Conservation (phyloP, 2,329 filamentous ascomycete genomes). For the Kalmusia sp. region DNA sequence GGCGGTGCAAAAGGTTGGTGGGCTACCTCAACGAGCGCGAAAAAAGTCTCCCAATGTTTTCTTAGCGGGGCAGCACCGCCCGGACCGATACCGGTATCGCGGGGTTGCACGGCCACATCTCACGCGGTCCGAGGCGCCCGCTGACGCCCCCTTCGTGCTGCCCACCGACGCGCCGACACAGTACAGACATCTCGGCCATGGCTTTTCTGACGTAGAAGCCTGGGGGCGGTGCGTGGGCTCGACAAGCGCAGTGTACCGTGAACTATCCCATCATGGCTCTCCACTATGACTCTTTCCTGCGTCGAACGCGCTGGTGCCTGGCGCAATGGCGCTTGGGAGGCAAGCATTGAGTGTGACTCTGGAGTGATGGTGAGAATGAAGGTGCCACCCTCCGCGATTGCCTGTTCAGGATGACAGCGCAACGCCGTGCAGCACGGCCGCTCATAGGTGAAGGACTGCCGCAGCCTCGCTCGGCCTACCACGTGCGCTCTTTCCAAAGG, state of each 20-base stretch:
- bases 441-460: not conserved
- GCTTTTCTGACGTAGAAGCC: no score
- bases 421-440: constrained; percentile 10
- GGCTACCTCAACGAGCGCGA: no score
- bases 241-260: no score
- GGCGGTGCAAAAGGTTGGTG: not conserved
- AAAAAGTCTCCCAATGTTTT: constrained; percentile 6
- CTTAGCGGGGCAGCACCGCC: constrained; percentile 1
- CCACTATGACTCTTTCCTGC: not conserved
- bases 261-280: not conserved
- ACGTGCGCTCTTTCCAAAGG: not conserved
- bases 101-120: constrained; percentile 3
- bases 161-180: no score
- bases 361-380: not conserved
- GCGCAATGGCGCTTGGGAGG: not conserved
- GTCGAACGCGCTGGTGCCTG: not conserved
- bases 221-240: no score
- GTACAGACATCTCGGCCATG: no score
- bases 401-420: constrained; percentile 11
- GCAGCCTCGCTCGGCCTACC: constrained; percentile 1
- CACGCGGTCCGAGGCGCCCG: not conserved
- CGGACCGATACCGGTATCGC: constrained; percentile 15
- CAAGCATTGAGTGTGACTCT: not conserved
- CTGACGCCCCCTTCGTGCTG: no score
- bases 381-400: not conserved